Evolutionary conservation across 306 rosid species (phyloP), one percentile per base, ranked within the genome.

Genomic region (Rosa multiflora): DNA sequence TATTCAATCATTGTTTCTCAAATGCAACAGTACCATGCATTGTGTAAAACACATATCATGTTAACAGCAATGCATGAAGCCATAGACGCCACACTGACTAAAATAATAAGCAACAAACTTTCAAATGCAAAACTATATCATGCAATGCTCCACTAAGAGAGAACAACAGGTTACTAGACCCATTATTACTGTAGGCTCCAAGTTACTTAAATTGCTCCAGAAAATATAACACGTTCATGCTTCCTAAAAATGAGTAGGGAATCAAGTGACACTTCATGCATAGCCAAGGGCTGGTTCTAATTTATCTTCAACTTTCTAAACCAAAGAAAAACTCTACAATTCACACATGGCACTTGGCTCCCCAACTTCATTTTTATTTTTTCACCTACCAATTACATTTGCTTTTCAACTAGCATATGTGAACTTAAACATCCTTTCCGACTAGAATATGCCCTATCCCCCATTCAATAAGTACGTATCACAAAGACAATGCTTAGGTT

Each of bases 71-170:
- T 2, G 35, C 35, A 32, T 32, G 35, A 32, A 32, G 35, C 35
- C 35, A 32, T 32, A 1, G 35, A 32, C 35, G 35, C 35, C 2
- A 32, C 35, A 32, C 35, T 32, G 35, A 32, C 35, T 55, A 42
- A 79, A 55, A 72, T 66, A 71, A 15, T 43, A 26, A 61, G 53
- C 51, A 76, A 46, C 32, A 62, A 23, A 23, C 67, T 15, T 26
- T 13, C 44, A 47, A 18, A 35, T 32, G 51, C 1, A 46, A 23
- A 61, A 26, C 15, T 37, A 23, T 4, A 32, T 63, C n/a, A 64
- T 47, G 49, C 29, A 29, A 11, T 26, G 39, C 20, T 39, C 35
- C n/a, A 2, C 43, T 62, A 61, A 76, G 11, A 61, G 32, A 76
- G 39, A 47, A 47, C 59, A 76, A 64, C 6, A 76, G 47, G 21